Evolutionary conservation across 345 rosid genomes (phyloP).

Genomic region (Cardamine chenopodiifolia): DNA sequence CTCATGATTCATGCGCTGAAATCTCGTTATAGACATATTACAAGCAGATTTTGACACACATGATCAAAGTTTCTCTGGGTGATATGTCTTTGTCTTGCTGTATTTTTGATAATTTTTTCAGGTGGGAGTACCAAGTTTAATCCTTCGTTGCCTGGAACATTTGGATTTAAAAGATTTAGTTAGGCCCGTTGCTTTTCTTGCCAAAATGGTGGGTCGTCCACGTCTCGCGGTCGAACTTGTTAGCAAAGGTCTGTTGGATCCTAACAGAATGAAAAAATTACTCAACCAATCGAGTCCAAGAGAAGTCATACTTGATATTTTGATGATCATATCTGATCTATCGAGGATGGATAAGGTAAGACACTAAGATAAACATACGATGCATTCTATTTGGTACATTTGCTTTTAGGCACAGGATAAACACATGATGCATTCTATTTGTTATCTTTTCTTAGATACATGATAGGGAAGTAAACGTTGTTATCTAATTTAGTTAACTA

Average conservation of each 20-base stretch:
- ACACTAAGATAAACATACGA: neutral
- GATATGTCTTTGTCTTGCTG: conserved; percentile 25
- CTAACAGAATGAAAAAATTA: conserved; percentile 73
- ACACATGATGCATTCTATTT: conserved; percentile 4
- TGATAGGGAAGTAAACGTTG: conserved; percentile 7
- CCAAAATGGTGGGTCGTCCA: conserved; percentile 80
- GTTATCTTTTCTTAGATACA: neutral
- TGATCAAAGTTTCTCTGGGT: neutral
- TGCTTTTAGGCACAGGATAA: too few species aligned
- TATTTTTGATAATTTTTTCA: conserved; percentile 46
- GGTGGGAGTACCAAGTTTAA: conserved; percentile 73
- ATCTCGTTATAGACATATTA: neutral
- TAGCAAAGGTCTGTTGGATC: conserved; percentile 77
- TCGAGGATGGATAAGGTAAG: conserved; percentile 92
- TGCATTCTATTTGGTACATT: too few species aligned
- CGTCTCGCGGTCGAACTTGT: conserved; percentile 86
- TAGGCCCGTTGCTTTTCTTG: conserved; percentile 86
- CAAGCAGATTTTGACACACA: neutral
- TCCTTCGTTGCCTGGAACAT: conserved; percentile 80
- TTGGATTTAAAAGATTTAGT: conserved; percentile 79
- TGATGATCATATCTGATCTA: conserved; percentile 93
- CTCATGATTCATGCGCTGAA: conserved; percentile 21
- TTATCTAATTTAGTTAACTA: conserved; percentile 22
- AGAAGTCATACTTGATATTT: conserved; percentile 75
- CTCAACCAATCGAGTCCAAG: conserved; percentile 71